These are phyloP conservation scores for Trichoderma asperellum DNA, from an alignment of 2,329 filamentous ascomycete species.

Conservation along the genomic window DNA sequence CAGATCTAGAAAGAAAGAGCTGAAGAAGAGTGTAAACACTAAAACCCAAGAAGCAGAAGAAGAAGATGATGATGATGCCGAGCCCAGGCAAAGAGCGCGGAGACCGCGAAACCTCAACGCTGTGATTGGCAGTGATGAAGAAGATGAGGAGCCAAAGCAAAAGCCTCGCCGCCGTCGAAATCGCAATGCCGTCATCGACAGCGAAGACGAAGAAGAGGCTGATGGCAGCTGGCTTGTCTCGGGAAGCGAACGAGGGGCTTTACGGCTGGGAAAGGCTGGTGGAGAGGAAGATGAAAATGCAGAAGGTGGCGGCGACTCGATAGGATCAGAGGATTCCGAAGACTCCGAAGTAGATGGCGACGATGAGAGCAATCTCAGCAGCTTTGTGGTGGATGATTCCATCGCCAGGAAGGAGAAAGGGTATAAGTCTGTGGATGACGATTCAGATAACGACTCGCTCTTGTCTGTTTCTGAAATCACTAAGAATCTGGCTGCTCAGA, in stretches of 20 bases:
- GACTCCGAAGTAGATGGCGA: constrained; percentile 57
- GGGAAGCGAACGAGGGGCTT: constrained; percentile 62
- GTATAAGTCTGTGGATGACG: constrained; percentile 35
- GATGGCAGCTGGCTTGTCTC: constrained; percentile 81
- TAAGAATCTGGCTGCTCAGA: constrained; percentile 45
- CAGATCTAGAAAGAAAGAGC: constrained; percentile 41
- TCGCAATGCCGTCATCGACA: constrained; percentile 64
- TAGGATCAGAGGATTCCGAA: constrained; percentile 71
- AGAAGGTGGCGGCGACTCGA: constrained; percentile 81
- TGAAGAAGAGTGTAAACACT: constrained; percentile 44
- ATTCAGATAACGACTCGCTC: constrained; percentile 40
- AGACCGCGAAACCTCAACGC: constrained; percentile 57
- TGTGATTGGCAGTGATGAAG: constrained; percentile 68
- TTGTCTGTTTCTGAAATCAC: constrained; percentile 44
- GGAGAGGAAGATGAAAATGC: constrained; percentile 85
- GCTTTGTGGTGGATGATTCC: constrained; percentile 60
- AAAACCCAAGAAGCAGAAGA: constrained; percentile 41
- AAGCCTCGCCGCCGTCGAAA: constrained; percentile 48
- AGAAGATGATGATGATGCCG: constrained; percentile 39
- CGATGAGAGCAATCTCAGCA: constrained; percentile 57
- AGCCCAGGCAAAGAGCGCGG: constrained; percentile 35
- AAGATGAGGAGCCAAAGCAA: constrained; percentile 50
- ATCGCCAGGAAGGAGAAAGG: constrained; percentile 41
- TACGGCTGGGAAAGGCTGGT: constrained; percentile 75
- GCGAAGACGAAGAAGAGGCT: constrained; percentile 63